These are phyloP conservation scores for Hericium erinaceus DNA, from an alignment of 768 basidiomycete genomes.

Conservation along the genomic window DNA sequence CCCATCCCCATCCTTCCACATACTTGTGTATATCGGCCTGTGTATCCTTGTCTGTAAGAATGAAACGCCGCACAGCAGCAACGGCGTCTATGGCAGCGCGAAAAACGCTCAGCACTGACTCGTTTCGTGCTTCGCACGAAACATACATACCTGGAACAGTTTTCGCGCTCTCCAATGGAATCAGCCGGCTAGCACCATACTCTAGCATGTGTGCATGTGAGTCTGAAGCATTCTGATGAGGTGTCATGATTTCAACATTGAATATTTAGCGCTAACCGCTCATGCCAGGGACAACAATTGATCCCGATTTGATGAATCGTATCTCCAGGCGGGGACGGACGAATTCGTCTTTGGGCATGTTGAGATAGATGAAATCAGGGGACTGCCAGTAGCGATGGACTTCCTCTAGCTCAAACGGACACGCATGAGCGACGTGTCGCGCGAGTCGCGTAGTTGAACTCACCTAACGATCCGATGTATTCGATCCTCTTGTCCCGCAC, in stretches of 20 bases:
- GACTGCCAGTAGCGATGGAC: conserved; percentile 31
- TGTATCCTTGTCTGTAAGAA: conserved; percentile 50
- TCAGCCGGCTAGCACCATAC: conserved; percentile 58
- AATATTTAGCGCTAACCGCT: conserved; percentile 39
- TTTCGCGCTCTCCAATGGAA: conserved; percentile 55
- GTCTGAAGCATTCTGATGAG: conserved; percentile 32
- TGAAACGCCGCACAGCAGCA: conserved; percentile 48
- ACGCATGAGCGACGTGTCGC: neutral
- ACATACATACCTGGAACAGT: conserved; percentile 41
- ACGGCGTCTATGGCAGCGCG: conserved; percentile 43
- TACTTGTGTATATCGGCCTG: conserved; percentile 46
- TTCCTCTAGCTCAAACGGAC: conserved; percentile 26
- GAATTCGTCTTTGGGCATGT: conserved; percentile 14
- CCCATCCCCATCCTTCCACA: conserved; percentile 84
- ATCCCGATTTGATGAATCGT: conserved; percentile 42
- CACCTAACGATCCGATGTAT: conserved; percentile 49
- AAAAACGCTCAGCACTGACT: neutral
- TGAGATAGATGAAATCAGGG: conserved; percentile 14
- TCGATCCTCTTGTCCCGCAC: conserved; percentile 41
- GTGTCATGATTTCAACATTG: neutral
- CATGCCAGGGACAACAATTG: conserved; percentile 64
- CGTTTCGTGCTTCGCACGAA: neutral
- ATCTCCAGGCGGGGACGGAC: conserved; percentile 26
- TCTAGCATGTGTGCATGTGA: conserved; percentile 75
- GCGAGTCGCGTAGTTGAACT: conserved; percentile 16